Conservation (phyloP, 2,329 filamentous ascomycete species). For the Monilinia laxa region DNA sequence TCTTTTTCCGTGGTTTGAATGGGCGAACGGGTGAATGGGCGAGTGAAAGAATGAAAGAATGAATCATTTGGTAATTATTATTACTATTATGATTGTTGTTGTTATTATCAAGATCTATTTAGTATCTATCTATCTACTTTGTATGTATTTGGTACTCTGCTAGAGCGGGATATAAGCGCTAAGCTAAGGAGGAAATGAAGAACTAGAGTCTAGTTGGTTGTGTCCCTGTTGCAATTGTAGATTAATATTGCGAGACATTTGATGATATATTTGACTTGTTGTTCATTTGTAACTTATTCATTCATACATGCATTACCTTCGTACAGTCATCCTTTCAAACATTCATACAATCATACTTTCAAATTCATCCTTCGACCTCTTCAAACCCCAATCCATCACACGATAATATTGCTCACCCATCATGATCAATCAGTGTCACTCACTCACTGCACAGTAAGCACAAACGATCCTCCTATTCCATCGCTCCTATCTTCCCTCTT, state of each 20-base stretch:
- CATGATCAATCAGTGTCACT: not conserved
- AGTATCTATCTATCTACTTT: no score
- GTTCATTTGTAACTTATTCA: not conserved
- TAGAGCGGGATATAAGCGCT: not conserved
- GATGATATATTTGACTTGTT: no score
- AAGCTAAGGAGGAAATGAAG: not conserved
- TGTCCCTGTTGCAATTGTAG: conserved; percentile 1
- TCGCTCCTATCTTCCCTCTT: not conserved
- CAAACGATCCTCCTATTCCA: not conserved
- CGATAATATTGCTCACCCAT: conserved; percentile 1
- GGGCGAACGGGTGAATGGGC: no score
- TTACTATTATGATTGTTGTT: no score
- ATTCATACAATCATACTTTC: not conserved
- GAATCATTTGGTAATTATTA: no score
- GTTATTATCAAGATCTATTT: no score
- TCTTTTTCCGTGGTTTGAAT: not conserved
- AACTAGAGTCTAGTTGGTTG: not conserved
- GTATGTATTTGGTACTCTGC: not conserved
- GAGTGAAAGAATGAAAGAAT: no score
- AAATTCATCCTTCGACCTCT: not conserved
- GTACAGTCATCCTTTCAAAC: not conserved
- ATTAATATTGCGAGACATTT: not conserved
- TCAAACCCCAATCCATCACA: not conserved
- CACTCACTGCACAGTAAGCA: no score
- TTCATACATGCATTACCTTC: not conserved